Base-by-base conservation (phyloP, 2,329 filamentous ascomycete species). In the Cytospora chrysosperma region DNA sequence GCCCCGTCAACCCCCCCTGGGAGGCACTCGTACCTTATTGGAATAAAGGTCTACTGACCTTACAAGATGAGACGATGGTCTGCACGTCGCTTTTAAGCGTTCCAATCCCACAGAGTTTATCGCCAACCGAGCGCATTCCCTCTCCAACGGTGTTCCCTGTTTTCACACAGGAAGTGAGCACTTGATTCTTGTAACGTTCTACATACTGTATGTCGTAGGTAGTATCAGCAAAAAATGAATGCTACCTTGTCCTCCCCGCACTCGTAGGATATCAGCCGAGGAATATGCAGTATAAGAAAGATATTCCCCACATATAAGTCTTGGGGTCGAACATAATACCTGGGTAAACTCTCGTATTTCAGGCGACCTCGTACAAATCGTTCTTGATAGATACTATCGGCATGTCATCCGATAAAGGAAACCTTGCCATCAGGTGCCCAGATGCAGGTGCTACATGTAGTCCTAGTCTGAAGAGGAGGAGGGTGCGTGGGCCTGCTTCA, bases 381-480 rank as follows among this genome's bases (percentile, higher is more conserved):
- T 52, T 21, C 50, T 24, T 12, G n/a, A 37, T 55, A 37, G 37
- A 27, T 50, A 55, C 28, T 12, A 24, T 61, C 52, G 51, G 59
- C 59, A 61, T 28, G 28, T 27, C 21, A 55, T 32, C 59, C 59
- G 59, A 55, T 55, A 27, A 24, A 40, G 59, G 58, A 19, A 24
- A 27, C 12, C 2, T 6, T 26, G 24, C 26, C 10, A 32, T n/a
- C n/a, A n/a, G n/a, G n/a, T 30, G 28, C 28, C 4, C 28, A 9
- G 4, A 30, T 9, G 32, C 13, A 34, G 3, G 9, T 37, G 6
- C 21, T 6, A 2, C 30, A 37, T 24, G n/a, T 4, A 5, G 12
- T 27, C 5, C 40, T 21, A 21, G 21, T 15, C 6, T 13, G 28
- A 30, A n/a, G 8, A 21, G 15, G 32, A 10, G 19, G 32, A 30